These are phyloP conservation scores for Polyporus tsugae DNA, from an alignment of 1,284 basidiomycete species.

Conservation along the genomic window DNA sequence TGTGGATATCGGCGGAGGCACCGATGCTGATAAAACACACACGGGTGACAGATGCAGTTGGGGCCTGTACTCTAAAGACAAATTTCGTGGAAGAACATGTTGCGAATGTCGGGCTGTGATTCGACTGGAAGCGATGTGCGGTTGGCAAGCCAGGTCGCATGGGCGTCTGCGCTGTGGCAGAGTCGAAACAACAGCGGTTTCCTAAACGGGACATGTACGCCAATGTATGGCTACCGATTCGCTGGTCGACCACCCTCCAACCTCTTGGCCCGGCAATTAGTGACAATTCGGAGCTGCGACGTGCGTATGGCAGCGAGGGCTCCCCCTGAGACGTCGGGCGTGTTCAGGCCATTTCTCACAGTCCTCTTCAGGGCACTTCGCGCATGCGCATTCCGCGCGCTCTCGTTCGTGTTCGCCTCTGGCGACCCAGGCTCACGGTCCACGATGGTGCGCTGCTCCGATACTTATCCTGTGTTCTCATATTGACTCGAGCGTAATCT, in stretches of 20 bases:
- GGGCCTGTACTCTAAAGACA: constrained; percentile 1
- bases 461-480: constrained; percentile 13
- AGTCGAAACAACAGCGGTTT: constrained; percentile 29
- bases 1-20: neutral
- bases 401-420: constrained; percentile 28
- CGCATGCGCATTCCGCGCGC: constrained; percentile 28
- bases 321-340: constrained; percentile 20
- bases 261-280: constrained; percentile 22
- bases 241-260: constrained; percentile 5
- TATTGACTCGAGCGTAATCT: constrained; percentile 20
- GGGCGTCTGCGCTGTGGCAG: constrained; percentile 28
- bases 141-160: neutral
- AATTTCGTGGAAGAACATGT: constrained; percentile 9
- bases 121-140: neutral
- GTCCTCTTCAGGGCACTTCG: constrained; percentile 19
- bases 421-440: constrained; percentile 13
- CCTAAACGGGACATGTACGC: constrained; percentile 21
- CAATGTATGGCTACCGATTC: constrained; percentile 31
- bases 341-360: constrained; percentile 23
- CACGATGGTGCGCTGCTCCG: constrained; percentile 17
- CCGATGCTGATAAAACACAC: neutral
- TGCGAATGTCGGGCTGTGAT: constrained; percentile 3
- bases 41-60: constrained; percentile 22
- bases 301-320: constrained; percentile 16
- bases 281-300: constrained; percentile 24